Conservation (phyloP, 768 basidiomycete genomes). For the Leucocoprinus birnbaumii region DNA sequence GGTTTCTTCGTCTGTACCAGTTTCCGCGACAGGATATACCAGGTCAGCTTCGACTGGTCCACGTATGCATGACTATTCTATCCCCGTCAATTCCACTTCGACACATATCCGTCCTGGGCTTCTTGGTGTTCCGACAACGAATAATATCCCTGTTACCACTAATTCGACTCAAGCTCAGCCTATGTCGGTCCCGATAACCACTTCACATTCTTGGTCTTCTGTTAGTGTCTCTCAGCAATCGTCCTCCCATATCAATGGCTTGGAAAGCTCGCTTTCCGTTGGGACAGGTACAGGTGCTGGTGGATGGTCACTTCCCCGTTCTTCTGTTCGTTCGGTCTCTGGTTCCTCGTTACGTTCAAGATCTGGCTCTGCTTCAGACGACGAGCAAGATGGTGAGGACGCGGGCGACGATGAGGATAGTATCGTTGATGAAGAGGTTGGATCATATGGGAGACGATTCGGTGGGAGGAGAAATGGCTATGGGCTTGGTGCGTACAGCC, state of each 20-base stretch:
- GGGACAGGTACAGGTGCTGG: constrained; percentile 18
- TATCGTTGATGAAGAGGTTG: constrained; percentile 20
- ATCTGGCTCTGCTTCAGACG: constrained; percentile 24
- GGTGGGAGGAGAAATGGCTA: constrained; percentile 11
- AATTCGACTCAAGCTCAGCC: constrained; percentile 14
- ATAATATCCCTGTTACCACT: neutral
- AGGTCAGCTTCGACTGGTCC: constrained; percentile 45
- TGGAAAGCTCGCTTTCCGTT: constrained; percentile 15
- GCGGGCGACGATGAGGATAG: constrained; percentile 29
- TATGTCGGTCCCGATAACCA: constrained; percentile 31
- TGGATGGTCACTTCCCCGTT: constrained; percentile 55
- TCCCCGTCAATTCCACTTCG: constrained; percentile 32
- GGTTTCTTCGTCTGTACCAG: constrained; percentile 55
- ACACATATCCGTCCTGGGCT: constrained; percentile 58
- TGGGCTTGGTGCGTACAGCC: constrained; percentile 16
- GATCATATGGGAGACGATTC: constrained; percentile 13
- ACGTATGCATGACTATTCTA: constrained; percentile 62
- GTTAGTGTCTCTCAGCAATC: constrained; percentile 10
- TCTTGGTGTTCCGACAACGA: constrained; percentile 31
- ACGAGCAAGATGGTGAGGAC: neutral
- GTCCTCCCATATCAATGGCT: too few relatives aligned
- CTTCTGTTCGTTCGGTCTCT: constrained; percentile 45
- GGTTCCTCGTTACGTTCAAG: constrained; percentile 29
- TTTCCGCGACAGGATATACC: constrained; percentile 20
- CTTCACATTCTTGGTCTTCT: constrained; percentile 23